phyloP scores from a whole-genome alignment of 1,139 yeast species.

The Diutina siamensis region DNA sequence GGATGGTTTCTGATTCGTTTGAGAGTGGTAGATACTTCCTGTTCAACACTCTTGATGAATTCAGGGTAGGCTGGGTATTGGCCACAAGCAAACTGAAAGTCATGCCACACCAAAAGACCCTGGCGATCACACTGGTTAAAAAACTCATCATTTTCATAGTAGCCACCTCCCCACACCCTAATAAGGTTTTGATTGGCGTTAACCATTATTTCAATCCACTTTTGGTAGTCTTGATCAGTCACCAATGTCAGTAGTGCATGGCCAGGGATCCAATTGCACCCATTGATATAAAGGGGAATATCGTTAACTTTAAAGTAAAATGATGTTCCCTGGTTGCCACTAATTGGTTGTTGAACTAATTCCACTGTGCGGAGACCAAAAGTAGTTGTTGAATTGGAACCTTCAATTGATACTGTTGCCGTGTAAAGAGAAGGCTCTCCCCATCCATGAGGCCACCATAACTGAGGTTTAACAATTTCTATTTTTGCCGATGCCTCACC shows the following conservation, averaged over 20 bases:
- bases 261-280: slow-evolving; percentile 40
- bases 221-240: slow-evolving; percentile 19
- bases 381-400: slow-evolving; percentile 7
- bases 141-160: slow-evolving; percentile 28
- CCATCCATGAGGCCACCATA: slow-evolving; percentile 32
- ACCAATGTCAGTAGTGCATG: slow-evolving; percentile 26
- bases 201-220: slow-evolving; percentile 21
- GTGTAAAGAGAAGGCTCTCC: slow-evolving; percentile 26
- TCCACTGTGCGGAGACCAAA: slow-evolving; percentile 29
- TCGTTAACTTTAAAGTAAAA: slow-evolving; percentile 32
- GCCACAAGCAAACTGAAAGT: slow-evolving; percentile 44
- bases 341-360: slow-evolving; percentile 24
- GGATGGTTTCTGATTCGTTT: slow-evolving; percentile 25
- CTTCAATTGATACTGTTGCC: slow-evolving; percentile 12
- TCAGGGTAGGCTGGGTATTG: slow-evolving; percentile 28
- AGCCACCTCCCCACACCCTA: slow-evolving; percentile 41
- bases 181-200: slow-evolving; percentile 34
- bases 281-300: slow-evolving; percentile 24
- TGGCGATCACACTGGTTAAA: slow-evolving; percentile 31
- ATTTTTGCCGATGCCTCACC: too few relatives aligned
- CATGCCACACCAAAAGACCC: slow-evolving; percentile 39
- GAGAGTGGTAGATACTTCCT: slow-evolving; percentile 25
- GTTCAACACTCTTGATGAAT: slow-evolving; percentile 18
- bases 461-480: slow-evolving; percentile 15
- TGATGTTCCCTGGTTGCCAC: slow-evolving; percentile 17